Evolutionary conservation across 768 basidiomycete genomes (phyloP).

Genomic region (Termitomyces sp.): DNA sequence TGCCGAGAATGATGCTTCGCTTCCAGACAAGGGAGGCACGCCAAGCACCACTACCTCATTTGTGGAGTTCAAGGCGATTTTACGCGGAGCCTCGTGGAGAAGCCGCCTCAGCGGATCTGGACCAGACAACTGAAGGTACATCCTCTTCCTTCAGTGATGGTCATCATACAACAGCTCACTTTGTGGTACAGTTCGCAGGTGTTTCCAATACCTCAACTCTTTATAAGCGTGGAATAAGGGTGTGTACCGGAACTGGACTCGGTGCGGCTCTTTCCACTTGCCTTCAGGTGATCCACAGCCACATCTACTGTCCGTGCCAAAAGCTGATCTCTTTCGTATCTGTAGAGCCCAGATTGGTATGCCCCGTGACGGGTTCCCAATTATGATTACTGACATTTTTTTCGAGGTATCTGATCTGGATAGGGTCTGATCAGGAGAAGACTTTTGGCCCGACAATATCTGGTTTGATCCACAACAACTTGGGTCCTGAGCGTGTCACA

Average conservation of each 20-base stretch:
- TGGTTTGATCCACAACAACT: slow-evolving; percentile 58
- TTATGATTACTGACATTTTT: slow-evolving; percentile 5
- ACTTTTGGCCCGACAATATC: slow-evolving; percentile 81
- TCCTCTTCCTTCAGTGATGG: background rate
- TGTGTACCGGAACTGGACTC: slow-evolving; percentile 82
- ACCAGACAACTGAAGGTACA: slow-evolving; percentile 74
- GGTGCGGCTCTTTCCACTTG: slow-evolving; percentile 79
- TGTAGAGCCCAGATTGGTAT: slow-evolving; percentile 44
- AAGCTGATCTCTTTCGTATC: slow-evolving; percentile 6
- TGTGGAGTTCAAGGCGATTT: slow-evolving; percentile 86
- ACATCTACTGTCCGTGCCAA: background rate
- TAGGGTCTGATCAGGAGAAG: slow-evolving; percentile 79
- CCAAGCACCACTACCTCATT: slow-evolving; percentile 76
- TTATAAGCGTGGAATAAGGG: slow-evolving; percentile 77
- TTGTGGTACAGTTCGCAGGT: slow-evolving; percentile 56
- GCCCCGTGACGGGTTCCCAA: slow-evolving; percentile 7
- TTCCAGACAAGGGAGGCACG: slow-evolving; percentile 60
- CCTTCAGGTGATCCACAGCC: slow-evolving; percentile 53
- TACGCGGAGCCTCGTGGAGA: slow-evolving; percentile 63
- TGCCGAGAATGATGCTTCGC: background rate
- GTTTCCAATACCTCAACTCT: slow-evolving; percentile 74
- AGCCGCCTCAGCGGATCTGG: slow-evolving; percentile 71
- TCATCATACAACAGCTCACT: background rate
- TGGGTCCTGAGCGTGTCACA: slow-evolving; percentile 64
- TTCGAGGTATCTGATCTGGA: slow-evolving; percentile 76